phyloP scores from a whole-genome alignment of 345 rosid genomes.

The Xanthoceras sorbifolium region DNA sequence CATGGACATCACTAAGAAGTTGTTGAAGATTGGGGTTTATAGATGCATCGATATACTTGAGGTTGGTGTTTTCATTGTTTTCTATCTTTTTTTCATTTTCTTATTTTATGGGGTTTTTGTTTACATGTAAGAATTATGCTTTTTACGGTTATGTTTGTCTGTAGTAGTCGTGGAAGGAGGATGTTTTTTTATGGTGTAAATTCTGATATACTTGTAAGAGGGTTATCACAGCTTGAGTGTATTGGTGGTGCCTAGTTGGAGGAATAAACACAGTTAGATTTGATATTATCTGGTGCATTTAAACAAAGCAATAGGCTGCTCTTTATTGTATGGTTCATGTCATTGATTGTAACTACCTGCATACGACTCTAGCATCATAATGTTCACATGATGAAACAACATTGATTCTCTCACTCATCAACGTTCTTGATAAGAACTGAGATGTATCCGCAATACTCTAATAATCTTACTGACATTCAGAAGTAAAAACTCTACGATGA shows the following conservation, averaged over 20 bases:
- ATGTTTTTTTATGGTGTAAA: no score
- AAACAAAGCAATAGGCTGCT: not conserved
- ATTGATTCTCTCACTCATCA: not conserved
- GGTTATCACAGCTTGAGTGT: no score
- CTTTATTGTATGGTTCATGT: not conserved
- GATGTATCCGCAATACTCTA: not conserved
- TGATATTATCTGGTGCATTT: no score
- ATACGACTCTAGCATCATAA: not conserved
- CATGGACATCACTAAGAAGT: slow-evolving; percentile 53
- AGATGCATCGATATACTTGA: slow-evolving; percentile 80
- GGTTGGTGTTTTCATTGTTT: slow-evolving; percentile 41
- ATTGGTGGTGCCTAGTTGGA: no score
- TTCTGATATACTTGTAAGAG: no score
- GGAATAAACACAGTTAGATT: no score
- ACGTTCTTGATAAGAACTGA: not conserved
- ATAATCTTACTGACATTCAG: not conserved
- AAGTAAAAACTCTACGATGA: not conserved
- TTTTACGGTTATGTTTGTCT: no score
- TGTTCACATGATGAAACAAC: not conserved
- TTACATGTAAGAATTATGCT: no score
- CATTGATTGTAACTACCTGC: not conserved
- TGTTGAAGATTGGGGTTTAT: slow-evolving; percentile 69
- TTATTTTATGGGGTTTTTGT: no score
- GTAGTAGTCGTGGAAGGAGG: no score
- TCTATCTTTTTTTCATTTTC: not conserved